Percentiles rank a stretch among this genome's conserved stretches.
phyloP scores from a whole-genome alignment of 2,329 filamentous ascomycete genomes.

The Neodidymelliopsis sp. region DNA sequence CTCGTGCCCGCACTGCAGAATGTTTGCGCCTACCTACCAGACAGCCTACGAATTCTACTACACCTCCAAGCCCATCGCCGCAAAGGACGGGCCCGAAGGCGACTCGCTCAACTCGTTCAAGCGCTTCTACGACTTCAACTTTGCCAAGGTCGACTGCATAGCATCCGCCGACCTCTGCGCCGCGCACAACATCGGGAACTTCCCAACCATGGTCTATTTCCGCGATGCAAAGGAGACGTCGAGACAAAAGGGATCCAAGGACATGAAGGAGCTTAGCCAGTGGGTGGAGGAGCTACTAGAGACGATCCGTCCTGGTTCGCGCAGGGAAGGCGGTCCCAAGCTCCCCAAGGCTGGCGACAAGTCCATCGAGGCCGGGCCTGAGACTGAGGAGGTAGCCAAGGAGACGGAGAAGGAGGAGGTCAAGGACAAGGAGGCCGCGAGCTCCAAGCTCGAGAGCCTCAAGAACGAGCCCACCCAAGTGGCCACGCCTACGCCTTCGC shows the following conservation, averaged over 20 bases:
- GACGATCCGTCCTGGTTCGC: constrained; percentile 78
- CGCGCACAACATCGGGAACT: constrained; percentile 71
- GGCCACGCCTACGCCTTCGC: constrained; percentile 33
- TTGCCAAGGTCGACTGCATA: constrained; percentile 85
- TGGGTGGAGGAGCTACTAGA: constrained; percentile 82
- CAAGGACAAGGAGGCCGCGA: constrained; percentile 21
- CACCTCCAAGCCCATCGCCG: constrained; percentile 75
- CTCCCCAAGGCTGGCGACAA: constrained; percentile 75
- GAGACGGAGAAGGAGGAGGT: constrained; percentile 40
- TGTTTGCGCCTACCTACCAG: constrained; percentile 85
- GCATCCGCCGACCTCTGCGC: constrained; percentile 80
- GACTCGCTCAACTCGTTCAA: constrained; percentile 72
- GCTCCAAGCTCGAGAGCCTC: constrained; percentile 16
- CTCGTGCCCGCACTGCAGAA: constrained; percentile 73
- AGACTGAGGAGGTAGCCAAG: constrained; percentile 46
- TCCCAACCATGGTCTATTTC: constrained; percentile 80
- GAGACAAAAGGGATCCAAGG: constrained; percentile 70
- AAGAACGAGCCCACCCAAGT: constrained; percentile 36
- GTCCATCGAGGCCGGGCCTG: constrained; percentile 53
- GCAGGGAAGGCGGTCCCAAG: constrained; percentile 70
- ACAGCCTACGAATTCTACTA: constrained; percentile 95
- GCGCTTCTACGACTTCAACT: constrained; percentile 87
- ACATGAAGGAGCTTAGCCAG: constrained; percentile 69
- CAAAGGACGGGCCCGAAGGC: constrained; percentile 56
- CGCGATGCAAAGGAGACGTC: constrained; percentile 76